These are phyloP conservation scores for Penicillium pancosmium DNA, from an alignment of 495 filamentous ascomycete genomes.

Conservation along the genomic window DNA sequence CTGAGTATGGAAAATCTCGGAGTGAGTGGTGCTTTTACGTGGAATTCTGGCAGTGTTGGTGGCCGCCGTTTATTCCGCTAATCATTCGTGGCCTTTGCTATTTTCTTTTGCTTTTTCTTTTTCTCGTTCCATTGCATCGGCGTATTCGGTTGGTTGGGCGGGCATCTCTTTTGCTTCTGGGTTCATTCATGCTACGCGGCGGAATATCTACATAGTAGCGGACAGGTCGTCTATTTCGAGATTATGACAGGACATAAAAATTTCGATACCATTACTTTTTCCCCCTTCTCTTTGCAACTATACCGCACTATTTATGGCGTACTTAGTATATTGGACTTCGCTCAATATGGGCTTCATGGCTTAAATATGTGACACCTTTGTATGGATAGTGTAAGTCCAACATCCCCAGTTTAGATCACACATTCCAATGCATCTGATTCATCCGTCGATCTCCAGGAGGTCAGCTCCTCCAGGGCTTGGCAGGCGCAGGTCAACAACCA, in stretches of 20 bases:
- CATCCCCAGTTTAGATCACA: conserved; percentile 6
- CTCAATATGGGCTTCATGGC: too few relatives aligned
- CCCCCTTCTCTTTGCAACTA: background rate
- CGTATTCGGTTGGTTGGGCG: background rate
- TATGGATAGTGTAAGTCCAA: background rate
- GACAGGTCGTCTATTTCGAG: conserved; percentile 11
- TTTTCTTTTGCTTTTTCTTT: conserved; percentile 1
- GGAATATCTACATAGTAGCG: conserved; percentile 10
- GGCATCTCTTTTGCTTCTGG: conserved; percentile 5
- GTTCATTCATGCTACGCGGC: background rate
- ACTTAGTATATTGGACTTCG: background rate
- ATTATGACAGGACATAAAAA: conserved; percentile 12
- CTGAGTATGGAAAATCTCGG: conserved; percentile 69
- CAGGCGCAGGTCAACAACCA: background rate
- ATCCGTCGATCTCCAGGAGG: conserved; percentile 7
- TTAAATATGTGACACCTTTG: background rate
- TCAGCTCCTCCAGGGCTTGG: conserved; percentile 7
- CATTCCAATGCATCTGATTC: conserved; percentile 17
- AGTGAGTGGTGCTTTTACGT: conserved; percentile 63
- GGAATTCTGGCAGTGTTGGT: conserved; percentile 49
- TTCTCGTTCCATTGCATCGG: conserved; percentile 17
- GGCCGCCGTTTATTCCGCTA: conserved; percentile 68
- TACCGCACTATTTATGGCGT: background rate
- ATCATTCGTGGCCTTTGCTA: background rate
- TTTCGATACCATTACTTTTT: background rate